These are phyloP conservation scores for Yamadazyma sp. DNA, from an alignment of 1,139 yeast species.

Conservation along the genomic window DNA sequence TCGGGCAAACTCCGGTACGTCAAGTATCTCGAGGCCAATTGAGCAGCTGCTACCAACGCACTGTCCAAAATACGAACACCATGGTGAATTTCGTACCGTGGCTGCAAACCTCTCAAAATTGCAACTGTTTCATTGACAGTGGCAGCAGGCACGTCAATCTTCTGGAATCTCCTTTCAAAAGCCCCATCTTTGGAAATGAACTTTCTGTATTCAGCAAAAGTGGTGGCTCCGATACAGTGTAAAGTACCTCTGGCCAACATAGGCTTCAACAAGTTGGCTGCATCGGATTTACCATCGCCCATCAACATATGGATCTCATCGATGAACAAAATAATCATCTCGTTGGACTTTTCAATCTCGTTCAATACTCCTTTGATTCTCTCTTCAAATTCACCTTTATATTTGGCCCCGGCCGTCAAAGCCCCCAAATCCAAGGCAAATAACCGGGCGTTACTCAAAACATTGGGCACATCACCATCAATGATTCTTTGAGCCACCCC, in stretches of 20 bases:
- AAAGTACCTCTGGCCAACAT: constrained; percentile 95
- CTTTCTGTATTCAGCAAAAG: constrained; percentile 90
- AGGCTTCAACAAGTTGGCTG: constrained; percentile 94
- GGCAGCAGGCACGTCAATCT: constrained; percentile 93
- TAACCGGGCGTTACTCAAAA: constrained; percentile 74
- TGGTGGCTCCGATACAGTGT: constrained; percentile 98
- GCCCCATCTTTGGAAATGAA: constrained; percentile 97
- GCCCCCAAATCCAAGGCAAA: constrained; percentile 94
- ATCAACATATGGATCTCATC: constrained; percentile 98
- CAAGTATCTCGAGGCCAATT: constrained; percentile 88
- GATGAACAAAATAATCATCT: constrained; percentile 82
- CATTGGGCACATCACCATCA: constrained; percentile 91
- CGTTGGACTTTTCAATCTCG: constrained; percentile 87
- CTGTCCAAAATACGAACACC: constrained; percentile 96
- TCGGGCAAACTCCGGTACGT: constrained; percentile 97
- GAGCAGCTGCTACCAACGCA: constrained; percentile 94
- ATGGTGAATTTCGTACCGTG: constrained; percentile 94
- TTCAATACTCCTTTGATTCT: constrained; percentile 93
- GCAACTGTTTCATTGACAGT: constrained; percentile 92
- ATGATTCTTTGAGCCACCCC: constrained; percentile 98
- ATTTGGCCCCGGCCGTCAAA: constrained; percentile 96
- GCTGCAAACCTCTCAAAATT: constrained; percentile 93
- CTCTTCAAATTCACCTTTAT: constrained; percentile 98
- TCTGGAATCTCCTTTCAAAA: constrained; percentile 97
- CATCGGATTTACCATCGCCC: constrained; percentile 96